These are phyloP conservation scores for Agaricus bisporus DNA, from an alignment of 768 basidiomycete species.

Conservation along the genomic window DNA sequence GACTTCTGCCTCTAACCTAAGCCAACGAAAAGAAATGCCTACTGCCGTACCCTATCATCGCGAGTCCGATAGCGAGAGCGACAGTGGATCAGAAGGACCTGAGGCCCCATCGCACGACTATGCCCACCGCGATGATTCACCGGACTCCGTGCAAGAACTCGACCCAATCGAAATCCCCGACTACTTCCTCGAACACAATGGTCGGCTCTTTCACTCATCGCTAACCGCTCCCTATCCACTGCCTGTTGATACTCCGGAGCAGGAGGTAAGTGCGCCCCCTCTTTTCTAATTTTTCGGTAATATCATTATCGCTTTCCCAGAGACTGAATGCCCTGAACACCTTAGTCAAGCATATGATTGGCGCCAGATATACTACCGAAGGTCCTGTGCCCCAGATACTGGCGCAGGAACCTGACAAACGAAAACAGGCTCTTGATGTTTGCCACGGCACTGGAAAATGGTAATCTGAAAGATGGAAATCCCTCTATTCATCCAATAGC, in stretches of 20 bases:
- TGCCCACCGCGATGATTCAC: not conserved
- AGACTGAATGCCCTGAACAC: constrained; percentile 46
- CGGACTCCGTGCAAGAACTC: constrained; percentile 30
- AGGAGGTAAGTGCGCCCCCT: constrained; percentile 40
- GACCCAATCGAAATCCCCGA: constrained; percentile 45
- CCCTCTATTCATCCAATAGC: constrained; percentile 14
- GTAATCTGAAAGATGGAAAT: constrained; percentile 30
- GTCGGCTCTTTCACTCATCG: constrained; percentile 66
- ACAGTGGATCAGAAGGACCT: not conserved
- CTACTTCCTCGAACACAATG: constrained; percentile 53
- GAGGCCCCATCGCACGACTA: not conserved
- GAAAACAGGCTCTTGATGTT: constrained; percentile 60
- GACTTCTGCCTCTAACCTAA: not conserved
- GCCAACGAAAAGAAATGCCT: not conserved
- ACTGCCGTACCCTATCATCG: not conserved
- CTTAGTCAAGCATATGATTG: constrained; percentile 43
- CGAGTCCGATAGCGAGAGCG: constrained; percentile 5
- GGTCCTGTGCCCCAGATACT: constrained; percentile 56
- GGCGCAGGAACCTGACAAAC: constrained; percentile 29
- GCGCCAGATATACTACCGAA: constrained; percentile 40
- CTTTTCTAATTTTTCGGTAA: not conserved
- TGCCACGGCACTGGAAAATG: constrained; percentile 73
- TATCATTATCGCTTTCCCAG: constrained; percentile 25
- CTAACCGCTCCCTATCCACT: constrained; percentile 59
- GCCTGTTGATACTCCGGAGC: constrained; percentile 67